Base-by-base conservation (phyloP, 192 early-diverging fungal species). In the Backusella mclennaniae region DNA sequence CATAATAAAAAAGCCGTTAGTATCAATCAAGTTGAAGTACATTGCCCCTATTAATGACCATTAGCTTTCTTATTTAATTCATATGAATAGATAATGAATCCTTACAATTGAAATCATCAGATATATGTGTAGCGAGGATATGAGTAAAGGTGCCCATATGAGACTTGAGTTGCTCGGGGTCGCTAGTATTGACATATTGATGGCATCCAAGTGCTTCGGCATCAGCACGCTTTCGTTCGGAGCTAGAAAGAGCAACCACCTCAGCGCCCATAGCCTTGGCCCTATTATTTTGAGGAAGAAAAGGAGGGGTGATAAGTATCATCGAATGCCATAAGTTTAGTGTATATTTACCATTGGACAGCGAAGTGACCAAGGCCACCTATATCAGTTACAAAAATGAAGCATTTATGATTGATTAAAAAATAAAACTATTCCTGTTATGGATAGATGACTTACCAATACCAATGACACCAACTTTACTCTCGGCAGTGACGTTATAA, bases 341-440 rank as follows among this genome's bases (percentile, higher is more conserved):
- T 26, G 2, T 59, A 59, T 39, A 39, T 39, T 23, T 68, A 68
- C 67, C 81, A 93, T 77, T 90, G 89, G 7, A 92, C 77, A 35
- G 66, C 92, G 68, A 92, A 78, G 66, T 92, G 90, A 29, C 92
- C 92, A 6, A 93, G 80, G 66, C 90, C 90, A 26, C 91, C 90
- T 67, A 75, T 11, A 39, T 39, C 15, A 74, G 9, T 12, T 6
- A 74, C 29, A 68, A 68, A 35, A 15, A 17, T 14, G 14, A 14
- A 44, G 42, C 4, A 15, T 15, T 44, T 44, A 15, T 2, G 15
- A 12, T 44, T 3, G 4, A 44, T 14, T 15, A 44, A 44, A 15
- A 39, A 39, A 44, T 44, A 44, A 39, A 11, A 8, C 11, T 11
- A 11, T 39, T 39, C 38, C 38, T 2, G 9, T 8, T 39, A 39